A percentile compares a stretch with the other conserved stretches of the same genome.
phyloP scores from a whole-genome alignment of 2,329 filamentous ascomycete genomes.

The Onygenales sp. region DNA sequence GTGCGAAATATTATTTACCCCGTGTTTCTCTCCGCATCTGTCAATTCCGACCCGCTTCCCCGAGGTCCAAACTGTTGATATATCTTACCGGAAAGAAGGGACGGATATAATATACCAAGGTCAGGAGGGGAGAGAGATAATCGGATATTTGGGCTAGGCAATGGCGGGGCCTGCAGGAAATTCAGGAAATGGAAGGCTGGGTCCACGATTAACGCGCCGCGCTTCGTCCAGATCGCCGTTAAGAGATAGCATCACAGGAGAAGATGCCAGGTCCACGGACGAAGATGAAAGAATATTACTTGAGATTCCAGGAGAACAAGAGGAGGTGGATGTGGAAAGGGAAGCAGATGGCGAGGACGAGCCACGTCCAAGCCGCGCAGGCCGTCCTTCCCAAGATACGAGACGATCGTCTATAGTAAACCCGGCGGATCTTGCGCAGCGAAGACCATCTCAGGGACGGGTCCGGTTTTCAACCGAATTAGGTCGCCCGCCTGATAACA shows the following conservation, averaged over 20 bases:
- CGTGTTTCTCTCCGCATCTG: background rate
- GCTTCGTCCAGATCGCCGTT: slow-evolving; percentile 9
- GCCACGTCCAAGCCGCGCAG: background rate
- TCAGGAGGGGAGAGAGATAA: background rate
- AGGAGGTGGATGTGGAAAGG: background rate
- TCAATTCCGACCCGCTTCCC: too few species aligned
- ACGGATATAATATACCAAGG: background rate
- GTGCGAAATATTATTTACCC: background rate
- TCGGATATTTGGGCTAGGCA: background rate
- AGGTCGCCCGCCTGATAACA: slow-evolving; percentile 9
- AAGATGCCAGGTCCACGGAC: background rate
- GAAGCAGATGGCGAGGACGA: background rate
- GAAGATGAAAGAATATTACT: slow-evolving; percentile 41
- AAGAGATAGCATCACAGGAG: slow-evolving; percentile 5
- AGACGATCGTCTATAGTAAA: slow-evolving; percentile 1
- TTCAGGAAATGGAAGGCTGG: slow-evolving; percentile 3
- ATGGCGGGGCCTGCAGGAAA: slow-evolving; percentile 7
- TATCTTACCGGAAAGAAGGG: background rate
- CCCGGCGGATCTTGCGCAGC: slow-evolving; percentile 3
- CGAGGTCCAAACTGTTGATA: too few species aligned
- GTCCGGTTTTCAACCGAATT: slow-evolving; percentile 20
- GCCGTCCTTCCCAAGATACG: background rate
- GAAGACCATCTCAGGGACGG: slow-evolving; percentile 11
- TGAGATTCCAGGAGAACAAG: slow-evolving; percentile 15
- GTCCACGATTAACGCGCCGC: slow-evolving; percentile 4